Evolutionary conservation across 2,329 filamentous ascomycete species (phyloP), one percentile per base, ranked within the genome.

Genomic region (Ophiostoma ulmi): DNA sequence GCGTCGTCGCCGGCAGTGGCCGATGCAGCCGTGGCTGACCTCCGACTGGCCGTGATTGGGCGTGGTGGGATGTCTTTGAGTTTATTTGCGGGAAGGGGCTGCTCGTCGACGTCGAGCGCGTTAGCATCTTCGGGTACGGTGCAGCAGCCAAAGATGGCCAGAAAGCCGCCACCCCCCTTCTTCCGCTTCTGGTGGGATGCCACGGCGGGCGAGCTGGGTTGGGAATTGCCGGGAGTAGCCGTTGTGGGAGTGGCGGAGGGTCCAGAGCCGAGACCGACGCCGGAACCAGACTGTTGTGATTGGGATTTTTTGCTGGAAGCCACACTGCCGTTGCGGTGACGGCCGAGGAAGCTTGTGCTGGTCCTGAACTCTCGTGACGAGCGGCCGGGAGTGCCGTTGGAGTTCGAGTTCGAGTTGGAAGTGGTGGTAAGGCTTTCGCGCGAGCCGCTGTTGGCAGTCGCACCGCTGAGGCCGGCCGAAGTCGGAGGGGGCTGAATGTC

Each of bases 91-190:
- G 81, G 80, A 44, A 87, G 81, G 55, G 86, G 83, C 71, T 87
- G 82, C 72, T 85, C 84, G 69, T 84, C 84, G 71, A 81, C 83
- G 66, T 86, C 84, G 67, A 87, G 79, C 6, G 80, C 77, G 73
- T 87, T 85, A 20, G 84, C 83, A 73, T 86, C 83, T 73, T 90
- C 88, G 68, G 88, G 87, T 58, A 87, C 84, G 70, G 83, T 84
- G 78, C 90, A 92, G 80, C 90, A 92, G 72, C 85, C 87, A 72
- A 92, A 82, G 70, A 92, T 84, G 35, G 86, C 81, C 48, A 88
- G 78, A 65, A 88, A 78, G 65, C 73, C 71, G 35, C 72, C 84
- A 69, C 80, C 83, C 77, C 83, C 84, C 77, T 85, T 86, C 79
- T 87, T 87, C 78, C 81, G 82, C 76, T 83, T 84, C 58, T 70